Evolutionary conservation across 768 basidiomycete genomes (phyloP), one percentile per base, ranked within the genome.

Genomic region (Xerocomus brunneocitrinus): DNA sequence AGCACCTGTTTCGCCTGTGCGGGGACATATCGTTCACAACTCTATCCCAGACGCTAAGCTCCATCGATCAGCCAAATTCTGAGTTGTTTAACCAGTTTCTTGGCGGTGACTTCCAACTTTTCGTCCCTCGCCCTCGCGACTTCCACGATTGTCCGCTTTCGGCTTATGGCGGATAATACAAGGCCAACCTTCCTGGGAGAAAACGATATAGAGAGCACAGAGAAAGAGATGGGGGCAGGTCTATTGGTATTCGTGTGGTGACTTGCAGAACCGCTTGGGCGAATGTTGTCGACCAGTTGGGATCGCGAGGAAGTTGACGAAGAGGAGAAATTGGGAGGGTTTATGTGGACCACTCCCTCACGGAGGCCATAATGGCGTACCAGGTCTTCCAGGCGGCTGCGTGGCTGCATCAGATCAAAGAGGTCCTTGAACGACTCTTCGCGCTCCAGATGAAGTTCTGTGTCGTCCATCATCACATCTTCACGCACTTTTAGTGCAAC

Each of bases 401-500:
- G 79, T 5, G 90, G 90, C 69, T 92, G 87, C 58, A 74, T 77
- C 49, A 87, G 77, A 57, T 87, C 86, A 64, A 92, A 91, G 25
- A 92, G 70, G 61, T 91, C 90, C 54, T 82, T 83, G 74, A 87
- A 91, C 9, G 79, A 76, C 65, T 90, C 89, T 50, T 85, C 83
- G 12, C 84, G 76, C 61, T 85, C 85, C 44, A 89, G 79, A 59
- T 92, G 88, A 24, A 91, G 76, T 63, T 83, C 81, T 2, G 79
- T 77, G 45, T 89, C 86, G 68, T 91, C 89, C 38, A 76, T 72
- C 75, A 85, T 84, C 41, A 91, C 77, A 68, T 92, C 91, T 63
- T 91, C 85, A 22, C 80, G 82, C 49, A 88, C 85, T 69, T 87
- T 88, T 62, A 92, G 79, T 3, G 83, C 81, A 45, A 93, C 86